Conservation (phyloP, 2,329 filamentous ascomycete genomes). For the Zymoseptoria passerinii region DNA sequence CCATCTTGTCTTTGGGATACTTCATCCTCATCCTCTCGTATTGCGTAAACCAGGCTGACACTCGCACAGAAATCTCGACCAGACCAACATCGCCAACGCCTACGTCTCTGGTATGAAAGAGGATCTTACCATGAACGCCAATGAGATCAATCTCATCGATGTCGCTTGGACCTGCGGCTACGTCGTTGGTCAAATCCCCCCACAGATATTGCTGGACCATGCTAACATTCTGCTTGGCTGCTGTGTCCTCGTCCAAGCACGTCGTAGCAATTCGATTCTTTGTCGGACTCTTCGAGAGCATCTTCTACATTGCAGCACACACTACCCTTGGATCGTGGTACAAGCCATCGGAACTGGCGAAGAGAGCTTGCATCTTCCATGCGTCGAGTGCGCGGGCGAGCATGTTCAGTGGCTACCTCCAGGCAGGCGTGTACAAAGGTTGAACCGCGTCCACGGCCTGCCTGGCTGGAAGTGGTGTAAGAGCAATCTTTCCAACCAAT, state of each 20-base stretch:
- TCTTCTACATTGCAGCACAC: constrained; percentile 47
- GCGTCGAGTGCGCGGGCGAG: constrained; percentile 38
- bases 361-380: constrained; percentile 47
- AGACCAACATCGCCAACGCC: constrained; percentile 33
- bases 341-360: constrained; percentile 42
- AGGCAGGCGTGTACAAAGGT: constrained; percentile 44
- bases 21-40: constrained; percentile 33
- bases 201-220: constrained; percentile 41
- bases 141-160: constrained; percentile 49
- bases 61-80: not conserved
- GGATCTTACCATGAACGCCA: constrained; percentile 45
- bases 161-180: constrained; percentile 55
- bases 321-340: constrained; percentile 48
- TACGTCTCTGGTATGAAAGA: constrained; percentile 46
- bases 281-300: constrained; percentile 42
- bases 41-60: not conserved
- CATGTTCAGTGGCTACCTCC: constrained; percentile 48
- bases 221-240: constrained; percentile 39
- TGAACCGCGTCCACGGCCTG: constrained; percentile 35
- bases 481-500: not conserved
- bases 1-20: constrained; percentile 42
- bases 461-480: constrained; percentile 45
- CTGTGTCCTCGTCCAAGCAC: constrained; percentile 35
- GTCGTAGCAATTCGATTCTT: constrained; percentile 44
- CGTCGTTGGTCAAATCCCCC: constrained; percentile 16